Evolutionary conservation across 1,284 basidiomycete species (phyloP).

Genomic region (Ustilago loliicola): DNA sequence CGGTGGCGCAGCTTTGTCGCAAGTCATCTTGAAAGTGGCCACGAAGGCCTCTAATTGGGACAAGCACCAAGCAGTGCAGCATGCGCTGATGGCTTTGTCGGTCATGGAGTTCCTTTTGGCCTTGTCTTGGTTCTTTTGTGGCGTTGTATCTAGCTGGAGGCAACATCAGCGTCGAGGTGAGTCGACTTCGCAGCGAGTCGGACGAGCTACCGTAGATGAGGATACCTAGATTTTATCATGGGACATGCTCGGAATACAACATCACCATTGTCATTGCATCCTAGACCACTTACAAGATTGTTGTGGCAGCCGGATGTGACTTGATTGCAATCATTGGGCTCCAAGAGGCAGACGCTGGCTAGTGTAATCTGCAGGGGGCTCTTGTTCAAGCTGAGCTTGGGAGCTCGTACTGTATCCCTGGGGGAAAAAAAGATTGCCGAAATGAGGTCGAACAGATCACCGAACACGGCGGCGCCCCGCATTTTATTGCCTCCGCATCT

Average conservation of each 20-base stretch:
- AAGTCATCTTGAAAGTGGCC: slow-evolving; percentile 38
- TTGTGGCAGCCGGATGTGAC: no score
- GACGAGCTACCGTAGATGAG: neutral
- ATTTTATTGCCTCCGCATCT: slow-evolving; percentile 9
- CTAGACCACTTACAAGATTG: no score
- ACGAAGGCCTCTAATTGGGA: slow-evolving; percentile 24
- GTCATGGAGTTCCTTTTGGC: slow-evolving; percentile 28
- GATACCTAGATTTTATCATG: neutral
- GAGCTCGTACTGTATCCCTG: neutral
- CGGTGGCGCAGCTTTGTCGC: slow-evolving; percentile 36
- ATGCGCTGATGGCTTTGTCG: slow-evolving; percentile 28
- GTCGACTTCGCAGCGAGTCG: neutral
- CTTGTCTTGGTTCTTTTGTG: slow-evolving; percentile 29
- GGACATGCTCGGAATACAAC: no score
- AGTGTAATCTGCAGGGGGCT: neutral
- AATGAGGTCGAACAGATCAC: neutral
- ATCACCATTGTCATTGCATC: no score
- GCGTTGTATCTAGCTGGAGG: slow-evolving; percentile 21
- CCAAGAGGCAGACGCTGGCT: neutral
- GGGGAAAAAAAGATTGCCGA: neutral
- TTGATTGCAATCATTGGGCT: neutral
- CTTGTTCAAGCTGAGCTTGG: neutral
- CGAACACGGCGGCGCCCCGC: slow-evolving; percentile 1
- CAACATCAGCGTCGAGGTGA: neutral
- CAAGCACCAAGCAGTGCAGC: slow-evolving; percentile 37